Conservation (phyloP, 768 basidiomycete genomes). For the Pleurotus tuoliensis region DNA sequence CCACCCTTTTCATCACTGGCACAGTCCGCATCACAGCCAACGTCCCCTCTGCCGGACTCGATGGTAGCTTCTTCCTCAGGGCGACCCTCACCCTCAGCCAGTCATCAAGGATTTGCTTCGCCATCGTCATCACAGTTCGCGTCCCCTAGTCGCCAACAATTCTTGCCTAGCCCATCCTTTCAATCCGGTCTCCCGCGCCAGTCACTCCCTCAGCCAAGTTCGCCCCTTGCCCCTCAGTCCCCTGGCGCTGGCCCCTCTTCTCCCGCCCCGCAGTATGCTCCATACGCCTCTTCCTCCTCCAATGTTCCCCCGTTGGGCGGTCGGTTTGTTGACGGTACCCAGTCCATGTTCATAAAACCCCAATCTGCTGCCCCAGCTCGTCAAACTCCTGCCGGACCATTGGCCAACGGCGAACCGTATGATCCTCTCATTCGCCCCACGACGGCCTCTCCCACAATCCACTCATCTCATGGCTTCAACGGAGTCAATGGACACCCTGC, state of each 20-base stretch:
- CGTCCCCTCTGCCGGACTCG: slow-evolving; percentile 8
- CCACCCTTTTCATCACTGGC: slow-evolving; percentile 1
- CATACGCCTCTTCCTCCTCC: slow-evolving; percentile 23
- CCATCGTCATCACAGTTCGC: slow-evolving; percentile 4
- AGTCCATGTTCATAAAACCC: slow-evolving; percentile 74
- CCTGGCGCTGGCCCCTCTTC: slow-evolving; percentile 56
- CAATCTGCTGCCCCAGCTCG: slow-evolving; percentile 20
- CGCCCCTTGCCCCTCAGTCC: slow-evolving; percentile 37
- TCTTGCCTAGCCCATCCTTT: slow-evolving; percentile 8
- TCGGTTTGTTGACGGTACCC: slow-evolving; percentile 68
- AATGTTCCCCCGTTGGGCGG: slow-evolving; percentile 57
- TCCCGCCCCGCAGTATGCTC: slow-evolving; percentile 27
- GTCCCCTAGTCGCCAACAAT: slow-evolving; percentile 4
- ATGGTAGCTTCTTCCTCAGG: slow-evolving; percentile 9
- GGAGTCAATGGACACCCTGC: slow-evolving; percentile 18
- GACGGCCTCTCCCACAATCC: slow-evolving; percentile 13
- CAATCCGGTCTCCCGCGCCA: slow-evolving; percentile 14
- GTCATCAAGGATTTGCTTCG: neutral
- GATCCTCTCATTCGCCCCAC: slow-evolving; percentile 13
- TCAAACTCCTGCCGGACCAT: slow-evolving; percentile 21
- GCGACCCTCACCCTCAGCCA: slow-evolving; percentile 1
- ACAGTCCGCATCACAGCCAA: neutral
- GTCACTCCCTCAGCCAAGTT: slow-evolving; percentile 20
- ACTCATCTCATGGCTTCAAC: slow-evolving; percentile 9
- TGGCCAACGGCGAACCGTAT: slow-evolving; percentile 1